Base-by-base conservation (phyloP, 805 yeast genomes). In the Spathaspora sp. region DNA sequence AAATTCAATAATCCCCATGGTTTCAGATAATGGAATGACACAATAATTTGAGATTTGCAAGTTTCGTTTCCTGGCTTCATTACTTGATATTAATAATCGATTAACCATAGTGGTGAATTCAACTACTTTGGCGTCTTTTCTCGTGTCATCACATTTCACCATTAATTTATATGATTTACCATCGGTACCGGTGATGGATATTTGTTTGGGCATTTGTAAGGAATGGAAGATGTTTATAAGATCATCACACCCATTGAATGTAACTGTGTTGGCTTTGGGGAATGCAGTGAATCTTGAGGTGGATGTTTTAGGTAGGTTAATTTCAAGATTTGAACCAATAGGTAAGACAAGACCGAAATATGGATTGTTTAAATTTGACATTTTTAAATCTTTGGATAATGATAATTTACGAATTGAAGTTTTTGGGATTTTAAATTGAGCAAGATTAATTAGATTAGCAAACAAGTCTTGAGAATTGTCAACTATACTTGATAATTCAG, bases 81-180 rank as follows among this genome's bases (percentile, higher is more conserved):
- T 76, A 60, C 87, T 87, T 17, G 78, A 77, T 18, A 73, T 68
- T 51, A 94, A 72, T 29, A 94, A 64, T 57, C 89, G 80, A 63
- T 92, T 92, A 66, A 94, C 83, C 67, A 91, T 86, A 1, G 89
- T 82, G 0, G 97, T 89, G 59, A 94, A 86, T 59, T 96, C 94
- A n/a, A 87, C 87, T 49, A 93, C 81, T 59, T 96, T 87, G 3
- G 97, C 94, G 72, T 96, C 99, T 62, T 96, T 96, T 56, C 98
- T 73, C 17, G 96, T 85, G 70, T 94, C 99, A 67, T 94, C 99
- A 55, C 83, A 80, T 63, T 94, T 94, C 59, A 96, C 85, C 70
- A 94, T 77, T 14, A 94, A 76, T 17, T 86, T 79, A 63, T 92
- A 92, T 1, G 72, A 66, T n/a, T 70, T 68, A 8, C 93, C 92